These are phyloP conservation scores for Agaricales sp. DNA, from an alignment of 1,284 basidiomycete genomes.

Conservation along the genomic window DNA sequence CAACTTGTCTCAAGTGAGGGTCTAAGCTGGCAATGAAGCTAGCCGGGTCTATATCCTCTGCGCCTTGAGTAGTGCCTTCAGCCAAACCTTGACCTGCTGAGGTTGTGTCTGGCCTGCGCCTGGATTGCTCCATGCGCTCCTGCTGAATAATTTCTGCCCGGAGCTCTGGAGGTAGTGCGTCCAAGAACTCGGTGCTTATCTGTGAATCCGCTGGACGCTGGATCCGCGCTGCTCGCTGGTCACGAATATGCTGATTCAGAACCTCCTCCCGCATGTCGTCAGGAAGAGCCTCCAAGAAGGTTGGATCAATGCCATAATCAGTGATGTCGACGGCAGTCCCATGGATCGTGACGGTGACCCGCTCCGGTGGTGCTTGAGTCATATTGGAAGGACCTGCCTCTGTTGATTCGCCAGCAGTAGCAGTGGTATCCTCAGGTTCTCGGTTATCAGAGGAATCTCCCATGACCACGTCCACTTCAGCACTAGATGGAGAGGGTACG, in stretches of 20 bases:
- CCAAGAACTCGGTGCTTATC: slow-evolving; percentile 92
- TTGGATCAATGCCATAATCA: slow-evolving; percentile 96
- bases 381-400: not conserved
- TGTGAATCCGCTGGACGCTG: slow-evolving; percentile 72
- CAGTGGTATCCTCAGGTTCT: slow-evolving; percentile 6
- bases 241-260: slow-evolving; percentile 93
- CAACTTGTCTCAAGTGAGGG: slow-evolving; percentile 75
- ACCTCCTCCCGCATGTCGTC: slow-evolving; percentile 99
- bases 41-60: slow-evolving; percentile 75
- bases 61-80: slow-evolving; percentile 16
- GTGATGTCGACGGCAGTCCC: slow-evolving; percentile 97
- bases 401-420: slow-evolving; percentile 10
- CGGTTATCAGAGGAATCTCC: not conserved
- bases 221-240: slow-evolving; percentile 69
- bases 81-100: slow-evolving; percentile 16
- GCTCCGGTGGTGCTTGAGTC: slow-evolving; percentile 16
- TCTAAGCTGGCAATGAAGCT: slow-evolving; percentile 85
- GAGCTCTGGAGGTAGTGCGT: slow-evolving; percentile 93
- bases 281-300: slow-evolving; percentile 94
- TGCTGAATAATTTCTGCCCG: slow-evolving; percentile 96
- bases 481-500: not conserved
- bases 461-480: not conserved
- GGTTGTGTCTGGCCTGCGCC: slow-evolving; percentile 41
- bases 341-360: slow-evolving; percentile 82
- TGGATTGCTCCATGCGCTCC: slow-evolving; percentile 75